Base-by-base conservation (phyloP, 768 basidiomycete species). In the Termitomyces sp. region DNA sequence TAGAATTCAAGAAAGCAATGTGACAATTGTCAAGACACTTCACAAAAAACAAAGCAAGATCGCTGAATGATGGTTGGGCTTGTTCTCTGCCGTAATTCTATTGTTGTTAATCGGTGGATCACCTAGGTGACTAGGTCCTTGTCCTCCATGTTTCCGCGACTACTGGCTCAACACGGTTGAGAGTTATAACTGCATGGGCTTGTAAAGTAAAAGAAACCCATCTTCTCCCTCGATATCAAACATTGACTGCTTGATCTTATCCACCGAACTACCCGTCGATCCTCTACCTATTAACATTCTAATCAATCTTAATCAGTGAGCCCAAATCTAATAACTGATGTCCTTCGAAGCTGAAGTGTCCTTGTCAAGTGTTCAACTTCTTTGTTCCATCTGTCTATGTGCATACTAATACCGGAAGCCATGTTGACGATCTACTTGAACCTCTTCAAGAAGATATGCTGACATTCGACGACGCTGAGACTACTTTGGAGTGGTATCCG, bases 41-140 rank as follows among this genome's bases (percentile, higher is more conserved):
- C 31, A 49, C 48, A 49, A 43, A 57, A 51, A 43, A 56, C 55
- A 56, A 56, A 16, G 39, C 10, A 31, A 7, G 31, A 16, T 42
- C 32, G 39, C n/a, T 39, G 46, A 41, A 47, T 49, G 55, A 36
- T 37, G 7, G 16, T 27, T 37, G 13, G 16, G 22, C 14, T 34
- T 54, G 31, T 44, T n/a, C 8, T 54, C 31, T 26, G 48, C 18
- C 18, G 34, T 32, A 18, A 51, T 51, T 43, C 18, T 57, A 50
- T 49, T 51, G 48, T 44, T 12, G 20, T 22, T 39, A 24, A 27
- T 39, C n/a, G 32, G 10, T 18, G 42, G 20, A 57, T 57, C 50
- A 39, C 56, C 56, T 46, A 46, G 56, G 56, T 42, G 56, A 57
- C 20, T 57, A 8, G 36, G 39, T 14, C 50, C 27, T 57, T 57